Conservation (phyloP, 1,284 basidiomycete genomes). For the Cutaneotrichosporon dermatis region DNA sequence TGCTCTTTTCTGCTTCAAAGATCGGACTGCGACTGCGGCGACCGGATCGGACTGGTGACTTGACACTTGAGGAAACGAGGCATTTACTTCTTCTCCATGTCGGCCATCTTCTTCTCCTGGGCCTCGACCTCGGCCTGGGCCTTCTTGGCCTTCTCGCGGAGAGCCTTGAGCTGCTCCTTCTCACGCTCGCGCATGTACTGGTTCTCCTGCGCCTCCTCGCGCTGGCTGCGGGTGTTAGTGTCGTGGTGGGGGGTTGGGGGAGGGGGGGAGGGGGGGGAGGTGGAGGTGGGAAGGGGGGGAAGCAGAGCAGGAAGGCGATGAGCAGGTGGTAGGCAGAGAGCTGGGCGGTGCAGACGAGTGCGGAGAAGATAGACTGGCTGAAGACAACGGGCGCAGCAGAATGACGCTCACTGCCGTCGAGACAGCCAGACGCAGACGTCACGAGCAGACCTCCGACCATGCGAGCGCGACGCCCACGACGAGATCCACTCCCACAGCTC, state of each 20-base stretch:
- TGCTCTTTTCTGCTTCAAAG: no score
- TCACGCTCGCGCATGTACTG: slow-evolving; percentile 42
- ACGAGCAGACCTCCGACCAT: no score
- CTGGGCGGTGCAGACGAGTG: no score
- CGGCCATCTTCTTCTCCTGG: slow-evolving; percentile 9
- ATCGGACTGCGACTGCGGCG: no score
- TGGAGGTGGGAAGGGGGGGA: background rate
- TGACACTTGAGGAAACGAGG: no score
- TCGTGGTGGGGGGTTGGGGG: background rate
- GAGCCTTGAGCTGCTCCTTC: slow-evolving; percentile 31
- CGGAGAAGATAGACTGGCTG: background rate
- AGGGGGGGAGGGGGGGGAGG: background rate
- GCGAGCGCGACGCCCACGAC: no score
- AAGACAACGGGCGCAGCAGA: background rate
- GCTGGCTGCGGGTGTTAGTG: slow-evolving; percentile 25
- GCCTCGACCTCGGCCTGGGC: slow-evolving; percentile 34
- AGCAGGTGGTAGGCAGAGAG: background rate
- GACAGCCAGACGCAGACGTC: no score
- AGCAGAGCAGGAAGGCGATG: background rate
- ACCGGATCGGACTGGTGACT: no score
- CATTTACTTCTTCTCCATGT: background rate
- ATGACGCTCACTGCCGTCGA: background rate
- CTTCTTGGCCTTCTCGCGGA: slow-evolving; percentile 26
- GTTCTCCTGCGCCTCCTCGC: slow-evolving; percentile 46
- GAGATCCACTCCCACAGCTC: no score